Evolutionary conservation across 2,329 filamentous ascomycete genomes (phyloP).

Genomic region (Botrytis fragariae): DNA sequence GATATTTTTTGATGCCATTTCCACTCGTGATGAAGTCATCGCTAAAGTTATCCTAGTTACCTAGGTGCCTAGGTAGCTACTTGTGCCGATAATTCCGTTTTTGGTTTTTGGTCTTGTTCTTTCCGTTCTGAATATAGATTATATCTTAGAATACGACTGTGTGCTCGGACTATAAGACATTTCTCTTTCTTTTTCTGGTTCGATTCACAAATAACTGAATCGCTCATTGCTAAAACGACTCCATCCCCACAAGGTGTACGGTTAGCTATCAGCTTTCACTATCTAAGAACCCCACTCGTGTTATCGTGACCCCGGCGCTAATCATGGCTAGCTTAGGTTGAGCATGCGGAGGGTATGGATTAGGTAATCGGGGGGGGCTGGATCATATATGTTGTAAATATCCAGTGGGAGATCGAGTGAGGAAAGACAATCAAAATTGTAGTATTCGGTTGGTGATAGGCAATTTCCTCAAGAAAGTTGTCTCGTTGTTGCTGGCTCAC

Average conservation of each 20-base stretch:
- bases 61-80: too few species aligned
- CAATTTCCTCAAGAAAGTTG: neutral
- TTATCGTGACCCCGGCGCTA: neutral
- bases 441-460: neutral
- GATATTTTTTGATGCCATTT: neutral
- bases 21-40: conserved; percentile 9
- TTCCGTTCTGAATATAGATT: neutral
- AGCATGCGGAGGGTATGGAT: neutral
- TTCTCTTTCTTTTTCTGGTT: neutral
- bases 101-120: neutral
- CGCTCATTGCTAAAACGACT: neutral
- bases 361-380: neutral
- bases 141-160: neutral
- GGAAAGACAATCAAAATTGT: neutral
- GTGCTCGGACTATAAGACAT: neutral
- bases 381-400: neutral
- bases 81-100: neutral
- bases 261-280: neutral
- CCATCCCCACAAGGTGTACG: neutral
- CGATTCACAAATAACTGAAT: neutral
- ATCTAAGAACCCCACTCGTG: neutral
- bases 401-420: neutral
- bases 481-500: neutral
- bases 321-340: neutral
- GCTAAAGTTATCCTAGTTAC: neutral